These are phyloP conservation scores for Thinopyrum obtusiflorum DNA, from an alignment of 202 grass and related monocot genomes.

Conservation along the genomic window DNA sequence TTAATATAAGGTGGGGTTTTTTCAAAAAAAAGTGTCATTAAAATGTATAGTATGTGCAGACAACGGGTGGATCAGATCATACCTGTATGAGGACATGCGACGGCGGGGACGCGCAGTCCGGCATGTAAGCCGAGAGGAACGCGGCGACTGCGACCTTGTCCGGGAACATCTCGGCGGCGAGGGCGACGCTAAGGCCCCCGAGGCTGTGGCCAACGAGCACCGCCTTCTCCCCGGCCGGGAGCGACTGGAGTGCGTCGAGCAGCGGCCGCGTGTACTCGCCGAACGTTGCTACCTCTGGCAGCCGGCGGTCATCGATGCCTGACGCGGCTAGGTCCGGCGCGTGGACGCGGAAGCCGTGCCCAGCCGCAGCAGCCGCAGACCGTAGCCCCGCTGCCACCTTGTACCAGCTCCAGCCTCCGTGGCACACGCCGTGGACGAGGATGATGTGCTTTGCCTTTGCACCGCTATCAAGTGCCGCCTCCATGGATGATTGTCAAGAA, in stretches of 20 bases:
- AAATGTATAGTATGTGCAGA: too few species aligned
- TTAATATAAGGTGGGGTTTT: too few species aligned
- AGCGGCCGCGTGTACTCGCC: slow-evolving; percentile 47
- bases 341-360: slow-evolving; percentile 19
- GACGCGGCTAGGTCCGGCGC: slow-evolving; percentile 52
- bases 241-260: slow-evolving; percentile 32
- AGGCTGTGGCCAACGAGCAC: slow-evolving; percentile 49
- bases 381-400: slow-evolving; percentile 36
- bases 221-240: slow-evolving; percentile 37
- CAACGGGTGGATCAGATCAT: not conserved
- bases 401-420: slow-evolving; percentile 54
- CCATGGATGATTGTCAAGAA: not conserved
- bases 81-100: not conserved
- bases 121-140: slow-evolving; percentile 42
- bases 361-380: not conserved
- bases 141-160: slow-evolving; percentile 44
- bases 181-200: slow-evolving; percentile 41
- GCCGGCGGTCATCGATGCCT: slow-evolving; percentile 21
- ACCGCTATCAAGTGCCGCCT: not conserved
- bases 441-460: slow-evolving; percentile 33
- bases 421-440: slow-evolving; percentile 48
- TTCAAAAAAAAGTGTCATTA: too few species aligned
- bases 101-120: slow-evolving; percentile 24
- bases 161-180: slow-evolving; percentile 37
- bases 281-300: slow-evolving; percentile 38